Base-by-base conservation (phyloP, 345 rosid species). In the Eucalyptus pauciflora region DNA sequence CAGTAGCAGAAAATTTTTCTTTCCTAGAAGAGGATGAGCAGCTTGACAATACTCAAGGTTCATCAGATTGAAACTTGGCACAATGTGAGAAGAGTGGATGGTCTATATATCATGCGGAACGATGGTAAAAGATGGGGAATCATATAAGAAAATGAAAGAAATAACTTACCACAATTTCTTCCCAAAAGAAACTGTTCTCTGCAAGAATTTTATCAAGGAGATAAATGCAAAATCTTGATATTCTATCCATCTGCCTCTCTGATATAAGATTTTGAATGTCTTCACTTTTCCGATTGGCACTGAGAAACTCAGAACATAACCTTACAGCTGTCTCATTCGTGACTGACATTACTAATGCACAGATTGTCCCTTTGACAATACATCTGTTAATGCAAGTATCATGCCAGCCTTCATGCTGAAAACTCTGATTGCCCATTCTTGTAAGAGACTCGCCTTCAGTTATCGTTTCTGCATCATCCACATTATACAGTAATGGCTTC, bases 321-420 rank as follows among this genome's bases (percentile, higher is more conserved):
- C 92, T 96, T 54, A 89, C 69, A 85, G 89, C 92, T 86, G 91
- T 45, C 83, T 93, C 93, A 83, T 88, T 87, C 14, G 95, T 94
- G 89, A 98, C 92, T 64, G 94, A 96, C 91, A 98, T 86, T 89
- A 95, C 89, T 18, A 92, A 89, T 18, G 96, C 95, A 89, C 96
- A 95, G 89, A 95, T 89, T 91, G 93, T 96, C 88, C 95, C 94
- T 80, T 89, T 88, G 80, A 97, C 93, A 87, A 96, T 89, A 90
- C 95, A 95, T 94, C 94, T 95, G 92, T 95, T 95, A 87, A 97
- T 25, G 89, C 98, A 95, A 88, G 95, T 94, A 86, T 94, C 94
- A 91, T 96, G 98, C 99, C 99, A 97, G 43, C 92, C 92, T 87
- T 94, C 98, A 89, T 92, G 95, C 90, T 91, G 92, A 92, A 94